A percentile compares a stretch with the other conserved stretches of the same genome.
These are phyloP conservation scores for Pochonia chlamydosporia DNA, from an alignment of 2,329 filamentous ascomycete genomes.

Conservation along the genomic window DNA sequence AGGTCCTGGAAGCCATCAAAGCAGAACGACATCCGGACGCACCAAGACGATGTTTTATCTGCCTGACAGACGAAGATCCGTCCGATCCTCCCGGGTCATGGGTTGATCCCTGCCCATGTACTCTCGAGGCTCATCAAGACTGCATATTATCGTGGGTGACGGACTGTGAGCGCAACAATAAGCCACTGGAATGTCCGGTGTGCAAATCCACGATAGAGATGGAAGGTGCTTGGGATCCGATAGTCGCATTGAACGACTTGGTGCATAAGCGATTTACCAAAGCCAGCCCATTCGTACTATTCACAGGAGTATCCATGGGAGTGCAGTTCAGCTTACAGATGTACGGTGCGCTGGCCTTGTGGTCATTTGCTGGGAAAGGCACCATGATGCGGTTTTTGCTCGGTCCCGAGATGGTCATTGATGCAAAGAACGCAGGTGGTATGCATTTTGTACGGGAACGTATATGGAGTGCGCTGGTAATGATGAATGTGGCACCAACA, in stretches of 20 bases:
- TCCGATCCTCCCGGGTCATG: conserved; percentile 50
- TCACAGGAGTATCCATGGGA: conserved; percentile 48
- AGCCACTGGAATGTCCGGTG: conserved; percentile 75
- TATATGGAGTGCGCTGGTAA: conserved; percentile 26
- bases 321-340: conserved; percentile 45
- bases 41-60: conserved; percentile 55
- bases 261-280: conserved; percentile 50
- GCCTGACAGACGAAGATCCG: conserved; percentile 51
- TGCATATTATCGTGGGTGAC: conserved; percentile 90
- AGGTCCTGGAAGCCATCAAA: conserved; percentile 11
- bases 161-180: conserved; percentile 67
- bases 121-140: conserved; percentile 81
- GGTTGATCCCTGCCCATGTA: conserved; percentile 87
- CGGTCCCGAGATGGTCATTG: conserved; percentile 23
- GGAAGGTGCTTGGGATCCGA: conserved; percentile 64
- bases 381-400: conserved; percentile 36
- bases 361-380: conserved; percentile 45
- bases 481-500: conserved; percentile 41
- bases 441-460: conserved; percentile 22
- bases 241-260: conserved; percentile 61
- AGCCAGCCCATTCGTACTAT: conserved; percentile 57
- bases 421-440: conserved; percentile 17
- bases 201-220: conserved; percentile 80
- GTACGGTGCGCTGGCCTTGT: conserved; percentile 47
- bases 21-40: conserved; percentile 17